Evolutionary conservation across 352 stramenopile genomes (phyloP).

Genomic region (Pythium biforme): DNA sequence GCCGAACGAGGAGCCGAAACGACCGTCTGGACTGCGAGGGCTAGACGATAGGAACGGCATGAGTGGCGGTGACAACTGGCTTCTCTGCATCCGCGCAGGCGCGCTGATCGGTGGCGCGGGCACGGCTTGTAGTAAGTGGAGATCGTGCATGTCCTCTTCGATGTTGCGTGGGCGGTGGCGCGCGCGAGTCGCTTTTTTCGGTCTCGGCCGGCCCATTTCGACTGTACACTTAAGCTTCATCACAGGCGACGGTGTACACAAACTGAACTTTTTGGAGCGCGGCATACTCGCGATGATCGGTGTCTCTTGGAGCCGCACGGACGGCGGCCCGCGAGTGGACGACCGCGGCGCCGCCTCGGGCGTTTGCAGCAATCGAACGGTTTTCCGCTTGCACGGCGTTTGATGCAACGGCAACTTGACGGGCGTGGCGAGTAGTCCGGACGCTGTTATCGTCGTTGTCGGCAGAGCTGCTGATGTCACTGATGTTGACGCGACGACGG

Average conservation of each 20-base stretch:
- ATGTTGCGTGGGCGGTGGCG: constrained; percentile 50
- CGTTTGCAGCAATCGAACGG: constrained; percentile 20
- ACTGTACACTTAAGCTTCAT: constrained; percentile 78
- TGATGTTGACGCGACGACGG: background rate
- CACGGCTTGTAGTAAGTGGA: constrained; percentile 15
- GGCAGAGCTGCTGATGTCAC: background rate
- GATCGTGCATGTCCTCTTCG: constrained; percentile 47
- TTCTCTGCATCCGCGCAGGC: constrained; percentile 1
- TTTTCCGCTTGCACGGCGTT: constrained; percentile 27
- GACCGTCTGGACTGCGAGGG: constrained; percentile 16
- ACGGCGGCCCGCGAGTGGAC: constrained; percentile 15
- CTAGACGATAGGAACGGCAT: constrained; percentile 11
- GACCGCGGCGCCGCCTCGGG: constrained; percentile 7
- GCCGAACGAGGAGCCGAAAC: constrained; percentile 7
- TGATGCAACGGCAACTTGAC: constrained; percentile 12
- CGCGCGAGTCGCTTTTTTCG: constrained; percentile 56
- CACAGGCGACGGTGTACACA: constrained; percentile 80
- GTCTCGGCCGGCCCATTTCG: constrained; percentile 68
- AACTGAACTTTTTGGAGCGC: constrained; percentile 43
- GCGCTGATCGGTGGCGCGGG: constrained; percentile 1
- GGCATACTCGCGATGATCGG: constrained; percentile 17
- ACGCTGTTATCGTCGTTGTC: background rate
- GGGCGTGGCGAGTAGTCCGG: constrained; percentile 4
- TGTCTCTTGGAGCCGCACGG: constrained; percentile 21
- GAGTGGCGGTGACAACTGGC: background rate